These are phyloP conservation scores for Colletotrichum eremochloae DNA, from an alignment of 2,329 filamentous ascomycete species.

Conservation along the genomic window DNA sequence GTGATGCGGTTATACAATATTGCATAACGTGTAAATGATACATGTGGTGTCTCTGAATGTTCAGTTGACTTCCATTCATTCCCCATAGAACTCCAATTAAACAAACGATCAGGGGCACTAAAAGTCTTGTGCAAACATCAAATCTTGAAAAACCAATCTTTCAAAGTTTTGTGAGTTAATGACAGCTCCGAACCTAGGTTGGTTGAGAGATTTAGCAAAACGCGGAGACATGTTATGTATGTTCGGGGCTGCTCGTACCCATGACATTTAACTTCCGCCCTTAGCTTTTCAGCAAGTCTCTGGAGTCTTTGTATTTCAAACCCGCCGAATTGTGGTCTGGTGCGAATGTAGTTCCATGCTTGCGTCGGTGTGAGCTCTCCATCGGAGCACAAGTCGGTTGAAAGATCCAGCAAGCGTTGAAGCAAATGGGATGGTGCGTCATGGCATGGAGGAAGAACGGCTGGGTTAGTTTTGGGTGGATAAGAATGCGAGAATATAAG, in stretches of 20 bases:
- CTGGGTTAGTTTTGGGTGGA: background rate
- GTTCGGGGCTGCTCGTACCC: slow-evolving; percentile 44
- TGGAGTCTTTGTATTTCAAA: slow-evolving; percentile 48
- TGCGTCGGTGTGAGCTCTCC: slow-evolving; percentile 56
- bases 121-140: slow-evolving; percentile 15
- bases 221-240: background rate
- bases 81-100: background rate
- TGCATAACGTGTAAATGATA: too few relatives aligned
- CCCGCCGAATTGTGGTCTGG: slow-evolving; percentile 49
- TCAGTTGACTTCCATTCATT: too few relatives aligned
- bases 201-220: background rate
- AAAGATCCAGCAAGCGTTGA: slow-evolving; percentile 45
- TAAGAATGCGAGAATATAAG: slow-evolving; percentile 32
- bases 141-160: slow-evolving; percentile 10
- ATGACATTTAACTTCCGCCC: slow-evolving; percentile 53
- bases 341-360: slow-evolving; percentile 53
- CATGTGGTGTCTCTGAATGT: too few relatives aligned
- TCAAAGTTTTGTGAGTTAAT: slow-evolving; percentile 22
- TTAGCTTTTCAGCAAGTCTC: slow-evolving; percentile 47
- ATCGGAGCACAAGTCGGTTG: slow-evolving; percentile 46
- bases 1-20: too few relatives aligned
- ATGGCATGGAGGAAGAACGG: slow-evolving; percentile 17
- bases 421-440: slow-evolving; percentile 44
- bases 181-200: slow-evolving; percentile 31
- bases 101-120: background rate